Conservation (phyloP, 2,329 filamentous ascomycete genomes). For the Hypomyces rosellus region DNA sequence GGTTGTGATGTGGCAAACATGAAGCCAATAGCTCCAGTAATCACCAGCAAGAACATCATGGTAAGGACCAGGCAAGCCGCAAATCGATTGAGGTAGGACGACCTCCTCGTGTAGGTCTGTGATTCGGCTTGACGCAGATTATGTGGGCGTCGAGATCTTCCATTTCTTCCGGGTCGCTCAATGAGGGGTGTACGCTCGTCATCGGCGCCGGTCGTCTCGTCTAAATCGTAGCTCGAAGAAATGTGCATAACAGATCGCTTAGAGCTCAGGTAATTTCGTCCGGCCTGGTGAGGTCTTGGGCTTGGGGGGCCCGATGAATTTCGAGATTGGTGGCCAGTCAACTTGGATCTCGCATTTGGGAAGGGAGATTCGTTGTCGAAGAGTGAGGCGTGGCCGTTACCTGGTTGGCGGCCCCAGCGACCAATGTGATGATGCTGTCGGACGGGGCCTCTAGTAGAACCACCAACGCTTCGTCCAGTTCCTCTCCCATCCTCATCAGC, state of each 20-base stretch:
- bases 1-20: conserved; percentile 89
- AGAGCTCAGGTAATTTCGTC: conserved; percentile 27
- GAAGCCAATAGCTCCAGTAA: conserved; percentile 81
- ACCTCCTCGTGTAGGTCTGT: conserved; percentile 57
- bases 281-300: conserved; percentile 49
- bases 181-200: conserved; percentile 85
- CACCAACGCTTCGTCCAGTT: conserved; percentile 52
- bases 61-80: conserved; percentile 84
- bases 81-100: conserved; percentile 63
- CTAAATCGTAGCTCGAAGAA: conserved; percentile 67
- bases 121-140: conserved; percentile 67
- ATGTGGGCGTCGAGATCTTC: conserved; percentile 50
- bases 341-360: conserved; percentile 58
- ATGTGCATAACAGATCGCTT: conserved; percentile 53
- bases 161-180: conserved; percentile 48
- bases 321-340: conserved; percentile 49
- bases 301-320: conserved; percentile 65
- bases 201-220: conserved; percentile 71
- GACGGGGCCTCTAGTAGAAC: conserved; percentile 58
- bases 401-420: conserved; percentile 65
- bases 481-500: conserved; percentile 64
- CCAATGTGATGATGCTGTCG: conserved; percentile 71
- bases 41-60: conserved; percentile 71
- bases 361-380: conserved; percentile 77
- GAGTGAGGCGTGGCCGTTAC: conserved; percentile 62